Percentiles rank a stretch among this genome's conserved stretches.
Evolutionary conservation across 2,329 filamentous ascomycete genomes (phyloP).

Genomic region (Venturia carpophila): DNA sequence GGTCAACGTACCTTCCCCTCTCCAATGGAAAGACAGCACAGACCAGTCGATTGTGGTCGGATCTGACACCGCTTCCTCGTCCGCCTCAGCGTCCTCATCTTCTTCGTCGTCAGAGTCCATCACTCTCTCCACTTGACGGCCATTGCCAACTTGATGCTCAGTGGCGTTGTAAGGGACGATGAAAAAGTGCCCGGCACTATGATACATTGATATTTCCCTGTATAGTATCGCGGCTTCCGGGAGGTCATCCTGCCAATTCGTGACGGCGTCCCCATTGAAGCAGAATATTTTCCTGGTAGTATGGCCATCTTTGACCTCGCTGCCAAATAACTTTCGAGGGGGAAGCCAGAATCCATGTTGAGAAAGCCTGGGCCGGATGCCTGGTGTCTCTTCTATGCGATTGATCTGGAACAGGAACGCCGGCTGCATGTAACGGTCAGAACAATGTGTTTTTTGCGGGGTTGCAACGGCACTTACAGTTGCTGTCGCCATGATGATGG

Average conservation of each 20-base stretch:
- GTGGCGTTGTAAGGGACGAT: conserved; percentile 17
- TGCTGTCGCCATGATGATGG: background rate
- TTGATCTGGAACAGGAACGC: conserved; percentile 15
- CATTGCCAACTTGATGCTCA: conserved; percentile 13
- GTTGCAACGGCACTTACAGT: background rate
- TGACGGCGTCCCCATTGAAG: conserved; percentile 6
- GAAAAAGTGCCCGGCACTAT: conserved; percentile 14
- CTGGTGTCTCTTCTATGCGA: conserved; percentile 14
- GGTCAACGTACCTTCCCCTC: conserved; percentile 1
- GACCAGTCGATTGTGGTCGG: conserved; percentile 10
- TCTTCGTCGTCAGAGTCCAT: conserved; percentile 2
- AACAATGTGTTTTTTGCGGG: background rate
- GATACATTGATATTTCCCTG: conserved; percentile 16
- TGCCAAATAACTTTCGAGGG: conserved; percentile 11
- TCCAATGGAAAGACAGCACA: conserved; percentile 13
- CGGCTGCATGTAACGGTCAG: background rate
- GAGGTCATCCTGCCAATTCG: background rate
- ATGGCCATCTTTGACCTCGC: conserved; percentile 11
- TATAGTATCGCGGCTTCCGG: background rate
- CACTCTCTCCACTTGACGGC: conserved; percentile 8
- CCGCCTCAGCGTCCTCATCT: conserved; percentile 15
- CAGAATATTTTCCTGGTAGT: conserved; percentile 9
- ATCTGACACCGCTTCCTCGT: background rate
- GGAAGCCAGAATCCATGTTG: conserved; percentile 13
- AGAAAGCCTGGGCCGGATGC: conserved; percentile 9